These are phyloP conservation scores for Piper betle DNA, from an alignment of 164 flowering plant genomes.

Conservation along the genomic window DNA sequence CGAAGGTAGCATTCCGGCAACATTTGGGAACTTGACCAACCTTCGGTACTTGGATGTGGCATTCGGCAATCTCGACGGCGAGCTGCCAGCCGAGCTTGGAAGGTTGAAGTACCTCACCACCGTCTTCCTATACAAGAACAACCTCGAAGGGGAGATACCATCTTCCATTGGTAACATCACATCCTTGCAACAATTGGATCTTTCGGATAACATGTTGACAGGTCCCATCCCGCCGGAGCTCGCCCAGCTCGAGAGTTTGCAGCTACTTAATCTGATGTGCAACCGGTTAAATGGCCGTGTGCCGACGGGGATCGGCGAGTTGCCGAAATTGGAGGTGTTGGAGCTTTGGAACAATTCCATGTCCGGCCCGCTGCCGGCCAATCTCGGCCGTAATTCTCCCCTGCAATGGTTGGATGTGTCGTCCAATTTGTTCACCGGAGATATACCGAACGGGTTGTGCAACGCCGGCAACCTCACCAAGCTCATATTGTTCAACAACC, in stretches of 20 bases:
- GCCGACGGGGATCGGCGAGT: conserved; percentile 36
- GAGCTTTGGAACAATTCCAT: conserved; percentile 93
- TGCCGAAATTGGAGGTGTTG: conserved; percentile 45
- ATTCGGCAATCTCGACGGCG: conserved; percentile 49
- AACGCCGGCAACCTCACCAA: conserved; percentile 59
- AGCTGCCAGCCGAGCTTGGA: conserved; percentile 67
- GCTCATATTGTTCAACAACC: conserved; percentile 90
- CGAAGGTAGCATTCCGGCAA: conserved; percentile 57
- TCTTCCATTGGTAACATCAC: conserved; percentile 39
- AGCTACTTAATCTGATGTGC: conserved; percentile 74
- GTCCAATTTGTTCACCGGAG: conserved; percentile 68
- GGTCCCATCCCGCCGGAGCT: conserved; percentile 63
- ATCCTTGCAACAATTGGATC: conserved; percentile 45
- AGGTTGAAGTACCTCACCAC: conserved; percentile 40
- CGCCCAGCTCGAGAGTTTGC: conserved; percentile 35
- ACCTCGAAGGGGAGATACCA: conserved; percentile 61
- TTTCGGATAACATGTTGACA: conserved; percentile 62
- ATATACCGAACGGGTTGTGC: conserved; percentile 59
- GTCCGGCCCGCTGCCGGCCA: conserved; percentile 57
- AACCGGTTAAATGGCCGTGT: conserved; percentile 56
- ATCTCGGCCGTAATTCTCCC: conserved; percentile 59
- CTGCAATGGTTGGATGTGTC: conserved; percentile 84
- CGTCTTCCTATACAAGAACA: conserved; percentile 54
- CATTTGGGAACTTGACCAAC: conserved; percentile 63
- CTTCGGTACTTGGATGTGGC: conserved; percentile 82